These are phyloP conservation scores for Sporormia fimetaria DNA, from an alignment of 495 filamentous ascomycete species.

Conservation along the genomic window DNA sequence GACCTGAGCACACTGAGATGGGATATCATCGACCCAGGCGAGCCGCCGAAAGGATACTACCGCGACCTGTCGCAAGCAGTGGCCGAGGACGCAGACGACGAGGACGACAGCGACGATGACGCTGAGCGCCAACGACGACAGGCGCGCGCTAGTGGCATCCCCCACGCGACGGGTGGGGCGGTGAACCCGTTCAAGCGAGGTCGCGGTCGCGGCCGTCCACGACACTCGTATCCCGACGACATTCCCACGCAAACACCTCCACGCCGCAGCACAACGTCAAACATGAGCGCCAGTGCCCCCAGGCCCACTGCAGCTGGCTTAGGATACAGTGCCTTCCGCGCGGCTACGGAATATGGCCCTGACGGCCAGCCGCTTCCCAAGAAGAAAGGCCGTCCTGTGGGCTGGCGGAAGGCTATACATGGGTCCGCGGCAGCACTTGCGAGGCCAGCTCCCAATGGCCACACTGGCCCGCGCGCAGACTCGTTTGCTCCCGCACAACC, in stretches of 20 bases:
- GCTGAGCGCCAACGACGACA: neutral
- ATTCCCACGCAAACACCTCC: neutral
- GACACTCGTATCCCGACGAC: constrained; percentile 9
- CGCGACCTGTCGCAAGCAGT: constrained; percentile 3
- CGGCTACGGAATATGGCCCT: constrained; percentile 3
- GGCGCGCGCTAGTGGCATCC: no score
- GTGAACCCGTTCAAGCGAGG: constrained; percentile 18
- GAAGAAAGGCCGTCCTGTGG: constrained; percentile 35
- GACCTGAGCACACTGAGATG: constrained; percentile 56
- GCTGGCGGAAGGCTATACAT: constrained; percentile 34
- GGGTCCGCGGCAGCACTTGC: constrained; percentile 15
- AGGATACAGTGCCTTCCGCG: constrained; percentile 29
- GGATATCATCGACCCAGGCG: constrained; percentile 53
- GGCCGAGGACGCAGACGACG: constrained; percentile 27
- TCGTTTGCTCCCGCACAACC: constrained; percentile 11
- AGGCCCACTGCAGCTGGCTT: constrained; percentile 14
- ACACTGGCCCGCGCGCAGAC: constrained; percentile 1
- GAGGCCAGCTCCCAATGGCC: constrained; percentile 1
- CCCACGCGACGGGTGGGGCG: no score
- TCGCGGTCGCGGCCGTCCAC: constrained; percentile 18
- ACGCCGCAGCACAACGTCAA: neutral
- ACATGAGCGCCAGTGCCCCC: constrained; percentile 14
- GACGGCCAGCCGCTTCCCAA: constrained; percentile 28
- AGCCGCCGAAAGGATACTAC: constrained; percentile 20
- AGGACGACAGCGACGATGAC: constrained; percentile 24